Evolutionary conservation across 2,329 filamentous ascomycete species (phyloP).

Genomic region (Hirsutella rhossiliensis): DNA sequence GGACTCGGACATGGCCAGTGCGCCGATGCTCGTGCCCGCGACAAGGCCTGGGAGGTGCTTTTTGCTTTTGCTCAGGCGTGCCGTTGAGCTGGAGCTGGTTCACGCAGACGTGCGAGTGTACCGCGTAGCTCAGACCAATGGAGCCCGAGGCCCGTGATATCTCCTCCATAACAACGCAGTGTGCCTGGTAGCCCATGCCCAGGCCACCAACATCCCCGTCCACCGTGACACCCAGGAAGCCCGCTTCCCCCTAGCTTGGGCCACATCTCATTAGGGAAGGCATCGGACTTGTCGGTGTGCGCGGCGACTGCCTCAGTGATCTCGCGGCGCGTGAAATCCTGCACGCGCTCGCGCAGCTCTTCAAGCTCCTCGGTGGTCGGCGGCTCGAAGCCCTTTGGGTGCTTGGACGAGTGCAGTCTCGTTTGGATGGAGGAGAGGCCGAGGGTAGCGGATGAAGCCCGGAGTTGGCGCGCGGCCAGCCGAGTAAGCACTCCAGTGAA

Average conservation of each 20-base stretch:
- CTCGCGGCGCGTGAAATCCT: constrained; percentile 82
- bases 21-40: constrained; percentile 69
- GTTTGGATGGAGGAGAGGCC: too few species aligned
- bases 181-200: constrained; percentile 90
- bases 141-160: constrained; percentile 74
- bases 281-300: constrained; percentile 70
- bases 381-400: constrained; percentile 50
- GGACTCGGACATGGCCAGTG: constrained; percentile 89
- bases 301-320: constrained; percentile 75
- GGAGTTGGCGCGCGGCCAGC: too few species aligned
- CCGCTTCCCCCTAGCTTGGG: constrained; percentile 82
- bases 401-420: constrained; percentile 33
- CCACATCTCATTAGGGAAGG: constrained; percentile 89
- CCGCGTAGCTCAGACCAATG: constrained; percentile 85
- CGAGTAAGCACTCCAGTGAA: too few species aligned
- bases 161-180: constrained; percentile 93
- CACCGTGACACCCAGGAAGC: constrained; percentile 83
- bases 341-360: constrained; percentile 72
- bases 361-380: constrained; percentile 62
- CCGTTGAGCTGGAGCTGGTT: constrained; percentile 95
- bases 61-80: constrained; percentile 64
- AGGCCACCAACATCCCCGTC: constrained; percentile 86
- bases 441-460: too few species aligned
- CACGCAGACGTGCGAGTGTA: constrained; percentile 90
- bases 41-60: constrained; percentile 70